Percentiles rank a stretch among this genome's conserved stretches.
These are phyloP conservation scores for Phlegmacium glaucopus DNA, from an alignment of 768 basidiomycete species.

Conservation along the genomic window DNA sequence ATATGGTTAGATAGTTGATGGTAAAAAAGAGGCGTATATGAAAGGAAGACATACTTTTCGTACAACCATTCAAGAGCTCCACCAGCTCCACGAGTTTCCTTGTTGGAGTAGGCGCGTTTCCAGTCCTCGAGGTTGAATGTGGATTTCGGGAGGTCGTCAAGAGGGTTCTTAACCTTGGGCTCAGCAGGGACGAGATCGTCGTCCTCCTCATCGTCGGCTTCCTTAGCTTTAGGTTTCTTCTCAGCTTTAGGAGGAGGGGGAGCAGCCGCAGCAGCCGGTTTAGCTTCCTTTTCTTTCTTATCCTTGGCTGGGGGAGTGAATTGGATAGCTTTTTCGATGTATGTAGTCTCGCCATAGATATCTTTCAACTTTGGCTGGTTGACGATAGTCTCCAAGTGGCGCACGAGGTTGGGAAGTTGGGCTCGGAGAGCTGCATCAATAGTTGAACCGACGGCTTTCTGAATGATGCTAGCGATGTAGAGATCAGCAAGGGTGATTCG, in stretches of 20 bases:
- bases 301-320: constrained; percentile 77
- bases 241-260: constrained; percentile 49
- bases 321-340: constrained; percentile 65
- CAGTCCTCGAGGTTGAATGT: constrained; percentile 91
- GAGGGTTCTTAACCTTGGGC: constrained; percentile 93
- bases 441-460: constrained; percentile 47
- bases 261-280: constrained; percentile 45
- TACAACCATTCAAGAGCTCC: constrained; percentile 97
- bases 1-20: neutral
- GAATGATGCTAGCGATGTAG: constrained; percentile 56
- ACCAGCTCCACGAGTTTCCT: constrained; percentile 82
- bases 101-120: constrained; percentile 98
- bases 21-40: too few relatives aligned
- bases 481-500: constrained; percentile 95
- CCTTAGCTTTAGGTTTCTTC: constrained; percentile 61
- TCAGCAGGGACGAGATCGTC: constrained; percentile 69
- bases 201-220: constrained; percentile 75
- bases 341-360: constrained; percentile 58
- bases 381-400: constrained; percentile 82
- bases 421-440: constrained; percentile 66
- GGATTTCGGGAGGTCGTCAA: constrained; percentile 87
- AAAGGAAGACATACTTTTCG: constrained; percentile 61
- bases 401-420: constrained; percentile 72
- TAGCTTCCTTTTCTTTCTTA: constrained; percentile 72
- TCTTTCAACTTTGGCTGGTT: constrained; percentile 78